Conservation (phyloP, 78 protist genomes). For the Polysphondylium violaceum region DNA sequence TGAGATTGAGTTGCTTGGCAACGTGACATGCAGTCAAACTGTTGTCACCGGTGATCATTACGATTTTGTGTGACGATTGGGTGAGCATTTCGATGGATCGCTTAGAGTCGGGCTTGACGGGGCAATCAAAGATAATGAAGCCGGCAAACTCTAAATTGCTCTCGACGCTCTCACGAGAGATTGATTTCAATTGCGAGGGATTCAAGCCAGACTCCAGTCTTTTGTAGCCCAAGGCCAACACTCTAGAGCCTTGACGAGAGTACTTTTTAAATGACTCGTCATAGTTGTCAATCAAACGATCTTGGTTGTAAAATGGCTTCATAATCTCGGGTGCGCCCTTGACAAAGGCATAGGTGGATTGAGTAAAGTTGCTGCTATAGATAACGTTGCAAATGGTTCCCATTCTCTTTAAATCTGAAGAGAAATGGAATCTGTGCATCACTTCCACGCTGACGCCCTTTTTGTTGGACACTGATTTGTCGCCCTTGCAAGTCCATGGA, state of each 20-base stretch:
- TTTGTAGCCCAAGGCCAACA: slow-evolving; percentile 91
- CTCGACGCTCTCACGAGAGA: slow-evolving; percentile 86
- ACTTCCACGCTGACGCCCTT: slow-evolving; percentile 56
- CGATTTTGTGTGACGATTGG: slow-evolving; percentile 85
- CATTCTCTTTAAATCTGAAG: slow-evolving; percentile 94
- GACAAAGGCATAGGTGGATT: slow-evolving; percentile 18
- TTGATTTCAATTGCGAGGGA: slow-evolving; percentile 17
- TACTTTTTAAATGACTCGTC: slow-evolving; percentile 18
- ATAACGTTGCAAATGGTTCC: slow-evolving; percentile 78
- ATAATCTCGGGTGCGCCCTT: slow-evolving; percentile 98
- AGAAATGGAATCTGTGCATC: slow-evolving; percentile 90
- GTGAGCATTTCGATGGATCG: slow-evolving; percentile 66
- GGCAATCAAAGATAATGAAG: slow-evolving; percentile 90
- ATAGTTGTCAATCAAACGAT: slow-evolving; percentile 69
- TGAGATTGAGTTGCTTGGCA: slow-evolving; percentile 89
- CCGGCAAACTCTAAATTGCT: slow-evolving; percentile 94
- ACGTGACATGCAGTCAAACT: slow-evolving; percentile 96
- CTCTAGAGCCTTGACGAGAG: slow-evolving; percentile 89
- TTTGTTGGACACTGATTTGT: slow-evolving; percentile 18
- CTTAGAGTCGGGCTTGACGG: slow-evolving; percentile 89
- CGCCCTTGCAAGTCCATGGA: slow-evolving; percentile 81
- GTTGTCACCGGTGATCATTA: slow-evolving; percentile 99
- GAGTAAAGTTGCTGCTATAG: neutral
- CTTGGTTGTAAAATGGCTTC: neutral
- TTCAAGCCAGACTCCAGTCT: neutral